phyloP scores from a whole-genome alignment of 169 alveolate genomes.

The Pseudocohnilembus persalinus region DNA sequence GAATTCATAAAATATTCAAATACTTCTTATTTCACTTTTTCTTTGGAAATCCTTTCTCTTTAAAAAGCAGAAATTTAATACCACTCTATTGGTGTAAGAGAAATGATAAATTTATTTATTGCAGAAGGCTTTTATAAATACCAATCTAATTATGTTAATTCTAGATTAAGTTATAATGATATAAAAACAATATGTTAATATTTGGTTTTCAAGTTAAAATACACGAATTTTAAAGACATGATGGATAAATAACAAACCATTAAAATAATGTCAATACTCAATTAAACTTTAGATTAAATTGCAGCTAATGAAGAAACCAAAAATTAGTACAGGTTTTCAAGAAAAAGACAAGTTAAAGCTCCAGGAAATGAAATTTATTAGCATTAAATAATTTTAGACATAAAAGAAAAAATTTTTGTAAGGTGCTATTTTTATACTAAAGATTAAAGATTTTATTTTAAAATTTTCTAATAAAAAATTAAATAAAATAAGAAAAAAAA shows the following conservation, averaged over 20 bases:
- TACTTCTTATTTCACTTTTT: slow-evolving; percentile 13
- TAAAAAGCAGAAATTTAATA: not conserved
- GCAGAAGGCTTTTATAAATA: slow-evolving; percentile 50
- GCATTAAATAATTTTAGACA: not conserved
- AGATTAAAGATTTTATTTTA: too few relatives aligned
- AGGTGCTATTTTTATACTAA: not conserved
- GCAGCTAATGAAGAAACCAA: not conserved
- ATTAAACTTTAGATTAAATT: not conserved
- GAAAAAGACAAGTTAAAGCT: not conserved
- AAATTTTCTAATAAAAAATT: too few relatives aligned
- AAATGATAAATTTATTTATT: slow-evolving; percentile 33
- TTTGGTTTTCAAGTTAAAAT: slow-evolving; percentile 34
- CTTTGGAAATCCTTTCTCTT: not conserved
- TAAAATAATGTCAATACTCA: not conserved
- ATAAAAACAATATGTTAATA: slow-evolving; percentile 30
- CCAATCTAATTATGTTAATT: slow-evolving; percentile 44
- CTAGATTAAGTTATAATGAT: slow-evolving; percentile 38
- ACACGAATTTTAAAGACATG: not conserved
- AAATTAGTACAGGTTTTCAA: not conserved
- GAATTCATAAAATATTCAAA: slow-evolving; percentile 14
- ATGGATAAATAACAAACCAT: not conserved
- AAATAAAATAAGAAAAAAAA: too few relatives aligned
- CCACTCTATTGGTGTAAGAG: slow-evolving; percentile 19
- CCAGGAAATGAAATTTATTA: not conserved
- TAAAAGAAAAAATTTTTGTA: not conserved